Percentiles rank a stretch among this genome's conserved stretches.
Evolutionary conservation across 495 filamentous ascomycete species (phyloP).

Genomic region (Hypoxylon rickii): DNA sequence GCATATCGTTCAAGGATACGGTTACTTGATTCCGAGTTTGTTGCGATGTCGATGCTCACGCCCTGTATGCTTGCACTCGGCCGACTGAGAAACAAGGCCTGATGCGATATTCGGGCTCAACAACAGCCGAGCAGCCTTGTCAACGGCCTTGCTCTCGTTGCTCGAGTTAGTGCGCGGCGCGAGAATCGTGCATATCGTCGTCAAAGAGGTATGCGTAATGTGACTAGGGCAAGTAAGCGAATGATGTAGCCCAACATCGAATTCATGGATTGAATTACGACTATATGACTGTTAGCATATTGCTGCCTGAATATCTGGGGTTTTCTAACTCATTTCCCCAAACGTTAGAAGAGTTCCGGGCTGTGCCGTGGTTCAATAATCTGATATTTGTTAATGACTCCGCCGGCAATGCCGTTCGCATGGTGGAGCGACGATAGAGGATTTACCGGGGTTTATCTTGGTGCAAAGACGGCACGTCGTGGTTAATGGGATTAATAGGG

Average conservation of each 20-base stretch:
- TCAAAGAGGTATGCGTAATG: slow-evolving; percentile 28
- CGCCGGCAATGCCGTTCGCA: slow-evolving; percentile 38
- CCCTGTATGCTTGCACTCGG: neutral
- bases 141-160: too few species aligned
- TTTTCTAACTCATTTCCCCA: neutral
- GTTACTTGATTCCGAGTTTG: neutral
- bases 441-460: slow-evolving; percentile 30
- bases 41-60: neutral
- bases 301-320: slow-evolving; percentile 29
- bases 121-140: too few species aligned
- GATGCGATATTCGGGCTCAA: neutral
- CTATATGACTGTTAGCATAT: neutral
- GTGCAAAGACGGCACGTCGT: slow-evolving; percentile 21
- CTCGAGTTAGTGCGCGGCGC: neutral
- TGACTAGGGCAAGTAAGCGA: slow-evolving; percentile 13
- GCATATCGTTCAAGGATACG: slow-evolving; percentile 21
- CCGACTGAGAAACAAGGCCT: neutral
- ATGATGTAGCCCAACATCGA: slow-evolving; percentile 25
- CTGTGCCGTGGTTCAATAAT: slow-evolving; percentile 25
- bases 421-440: slow-evolving; percentile 28
- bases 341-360: slow-evolving; percentile 13
- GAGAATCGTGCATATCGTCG: neutral
- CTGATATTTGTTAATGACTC: slow-evolving; percentile 41
- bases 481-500: slow-evolving; percentile 17
- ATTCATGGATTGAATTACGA: neutral